Evolutionary conservation across 148 eudicot genomes (phyloP), one percentile per base, ranked within the genome.

Genomic region (Vaccinium corymbosum): DNA sequence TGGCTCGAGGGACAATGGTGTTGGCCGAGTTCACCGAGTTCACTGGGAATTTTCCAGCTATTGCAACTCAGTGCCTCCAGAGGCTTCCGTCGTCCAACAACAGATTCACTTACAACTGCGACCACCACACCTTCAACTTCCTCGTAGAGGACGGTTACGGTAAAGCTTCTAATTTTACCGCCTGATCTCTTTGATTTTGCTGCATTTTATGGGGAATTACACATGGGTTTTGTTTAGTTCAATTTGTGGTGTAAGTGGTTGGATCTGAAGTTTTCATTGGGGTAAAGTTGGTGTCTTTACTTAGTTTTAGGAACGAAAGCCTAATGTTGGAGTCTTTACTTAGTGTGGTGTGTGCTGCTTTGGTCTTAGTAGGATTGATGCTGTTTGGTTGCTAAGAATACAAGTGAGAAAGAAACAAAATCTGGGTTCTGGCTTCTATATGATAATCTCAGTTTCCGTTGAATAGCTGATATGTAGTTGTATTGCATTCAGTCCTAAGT

Each of bases 1-100:
- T 88, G 81, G 91, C 91, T 6, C 87, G 91, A 2, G 91, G 91
- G 4, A 90, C 92, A 3, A 68, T 90, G 92, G 86, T 88, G 1
- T 76, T 90, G 75, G 90, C 90, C 32, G 92, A 90, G 89, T 90
- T 83, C 86, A 90, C 90, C 79, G 90, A 90, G 92, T 90, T 90
- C 88, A 90, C 92, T 51, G 92, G 92, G 27, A 90, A 90, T 79
- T 88, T 90, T 16, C 90, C 92, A 51, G 92, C 92, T 29, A 90
- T 90, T 52, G 92, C 92, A 8, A 84, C 89, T 81, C 92, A 85
- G 88, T 90, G 92, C 74, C 86, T 90, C 46, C 90, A 90, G 85
- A 86, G 76, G 25, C 59, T 90, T 11, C 89, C 92, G 4, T 88
- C 92, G 35, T 68, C 89, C 2, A 90, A 88, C 85, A 88, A 85